phyloP scores from a whole-genome alignment of 768 basidiomycete species.

The Lactifluus rugatus region DNA sequence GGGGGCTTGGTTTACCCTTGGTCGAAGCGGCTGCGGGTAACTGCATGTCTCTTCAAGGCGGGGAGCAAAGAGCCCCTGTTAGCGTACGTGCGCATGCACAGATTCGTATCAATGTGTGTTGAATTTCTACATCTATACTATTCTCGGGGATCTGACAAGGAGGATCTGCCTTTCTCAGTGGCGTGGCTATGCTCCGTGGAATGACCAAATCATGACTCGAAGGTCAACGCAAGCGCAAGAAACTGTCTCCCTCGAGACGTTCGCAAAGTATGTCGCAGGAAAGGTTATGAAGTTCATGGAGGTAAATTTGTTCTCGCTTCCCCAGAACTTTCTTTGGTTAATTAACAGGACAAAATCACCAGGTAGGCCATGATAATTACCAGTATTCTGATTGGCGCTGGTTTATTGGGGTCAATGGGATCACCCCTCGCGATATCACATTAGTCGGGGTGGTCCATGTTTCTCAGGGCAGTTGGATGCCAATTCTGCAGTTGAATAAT shows the following conservation, averaged over 20 bases:
- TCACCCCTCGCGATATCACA: no score
- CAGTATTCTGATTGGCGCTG: no score
- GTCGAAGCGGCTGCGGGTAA: no score
- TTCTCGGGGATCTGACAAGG: neutral
- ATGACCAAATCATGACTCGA: conserved; percentile 4
- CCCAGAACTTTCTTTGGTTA: neutral
- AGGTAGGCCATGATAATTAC: no score
- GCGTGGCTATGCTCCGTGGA: neutral
- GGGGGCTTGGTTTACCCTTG: no score
- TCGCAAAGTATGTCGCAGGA: conserved; percentile 7
- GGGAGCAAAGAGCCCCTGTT: no score
- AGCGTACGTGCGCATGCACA: no score
- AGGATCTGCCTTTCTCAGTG: neutral
- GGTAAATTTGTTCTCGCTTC: neutral
- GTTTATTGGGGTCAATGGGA: no score
- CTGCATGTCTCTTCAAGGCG: no score
- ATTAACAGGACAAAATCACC: neutral
- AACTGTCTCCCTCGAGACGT: neutral
- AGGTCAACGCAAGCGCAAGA: neutral
- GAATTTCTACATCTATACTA: neutral
- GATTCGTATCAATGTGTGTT: conserved; percentile 10
- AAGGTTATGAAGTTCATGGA: conserved; percentile 2
- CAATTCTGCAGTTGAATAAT: conserved; percentile 1
- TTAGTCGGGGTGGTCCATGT: no score
- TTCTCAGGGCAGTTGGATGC: no score